phyloP scores from a whole-genome alignment of 768 basidiomycete genomes.

The Cystobasidium tubakii region DNA sequence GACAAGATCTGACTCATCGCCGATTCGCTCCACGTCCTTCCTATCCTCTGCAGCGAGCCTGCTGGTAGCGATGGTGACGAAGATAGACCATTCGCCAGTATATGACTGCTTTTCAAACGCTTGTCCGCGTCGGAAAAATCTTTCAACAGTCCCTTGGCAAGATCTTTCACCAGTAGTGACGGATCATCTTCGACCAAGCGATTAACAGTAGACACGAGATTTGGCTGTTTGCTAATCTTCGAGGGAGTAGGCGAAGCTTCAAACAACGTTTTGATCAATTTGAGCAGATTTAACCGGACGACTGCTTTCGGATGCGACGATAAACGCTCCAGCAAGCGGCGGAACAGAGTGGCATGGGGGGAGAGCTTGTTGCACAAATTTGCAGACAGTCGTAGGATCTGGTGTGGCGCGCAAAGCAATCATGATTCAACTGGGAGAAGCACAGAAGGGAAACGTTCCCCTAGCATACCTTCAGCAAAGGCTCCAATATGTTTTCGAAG shows the following conservation, averaged over 20 bases:
- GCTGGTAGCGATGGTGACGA: background rate
- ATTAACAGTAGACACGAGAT: slow-evolving; percentile 58
- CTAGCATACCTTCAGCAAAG: slow-evolving; percentile 80
- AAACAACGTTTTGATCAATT: slow-evolving; percentile 75
- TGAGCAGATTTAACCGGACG: slow-evolving; percentile 79
- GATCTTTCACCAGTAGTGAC: slow-evolving; percentile 81
- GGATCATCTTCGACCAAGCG: slow-evolving; percentile 75
- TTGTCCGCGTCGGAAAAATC: slow-evolving; percentile 37
- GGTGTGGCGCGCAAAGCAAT: no score
- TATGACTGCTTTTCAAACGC: background rate
- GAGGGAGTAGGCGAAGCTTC: slow-evolving; percentile 52
- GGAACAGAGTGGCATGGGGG: slow-evolving; percentile 73
- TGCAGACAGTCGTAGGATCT: slow-evolving; percentile 68
- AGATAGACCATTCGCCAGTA: background rate
- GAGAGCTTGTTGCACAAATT: slow-evolving; percentile 69
- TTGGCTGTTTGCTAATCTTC: slow-evolving; percentile 38
- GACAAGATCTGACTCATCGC: slow-evolving; percentile 11
- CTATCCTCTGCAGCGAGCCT: background rate
- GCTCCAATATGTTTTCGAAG: slow-evolving; percentile 86
- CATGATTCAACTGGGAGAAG: no score
- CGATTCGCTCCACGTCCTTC: slow-evolving; percentile 9
- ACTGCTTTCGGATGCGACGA: slow-evolving; percentile 65
- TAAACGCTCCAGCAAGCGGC: slow-evolving; percentile 76
- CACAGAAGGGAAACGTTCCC: no score
- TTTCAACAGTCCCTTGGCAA: slow-evolving; percentile 54